phyloP scores from a whole-genome alignment of 163 green algal genomes.

The Chlamydomonas reinhardtii region DNA sequence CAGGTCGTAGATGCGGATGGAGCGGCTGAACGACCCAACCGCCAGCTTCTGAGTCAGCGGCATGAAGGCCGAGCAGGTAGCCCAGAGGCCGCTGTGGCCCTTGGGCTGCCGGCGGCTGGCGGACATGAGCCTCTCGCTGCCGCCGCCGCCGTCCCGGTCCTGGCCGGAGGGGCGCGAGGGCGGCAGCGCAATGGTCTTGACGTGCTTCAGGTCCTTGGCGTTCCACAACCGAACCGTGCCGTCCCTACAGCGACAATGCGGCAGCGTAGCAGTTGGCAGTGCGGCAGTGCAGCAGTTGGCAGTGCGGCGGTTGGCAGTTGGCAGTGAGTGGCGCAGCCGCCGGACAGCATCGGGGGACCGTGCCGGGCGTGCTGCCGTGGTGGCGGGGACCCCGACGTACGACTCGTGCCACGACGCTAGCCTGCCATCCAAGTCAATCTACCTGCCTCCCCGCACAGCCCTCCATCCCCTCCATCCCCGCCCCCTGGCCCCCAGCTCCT shows the following conservation, averaged over 20 bases:
- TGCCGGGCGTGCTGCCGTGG: too few relatives aligned
- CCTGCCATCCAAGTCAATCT: too few relatives aligned
- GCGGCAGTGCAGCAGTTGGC: too few relatives aligned
- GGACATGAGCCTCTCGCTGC: neutral
- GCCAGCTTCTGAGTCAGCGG: slow-evolving; percentile 69
- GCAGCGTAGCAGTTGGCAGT: too few relatives aligned
- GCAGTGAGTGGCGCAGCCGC: too few relatives aligned
- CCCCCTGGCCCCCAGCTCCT: neutral
- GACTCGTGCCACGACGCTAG: too few relatives aligned
- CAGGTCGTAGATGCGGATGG: slow-evolving; percentile 80
- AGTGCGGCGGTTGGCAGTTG: too few relatives aligned
- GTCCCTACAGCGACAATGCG: slow-evolving; percentile 69
- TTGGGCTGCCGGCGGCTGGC: neutral
- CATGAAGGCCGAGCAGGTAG: slow-evolving; percentile 67
- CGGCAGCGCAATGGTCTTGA: slow-evolving; percentile 53
- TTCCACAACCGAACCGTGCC: slow-evolving; percentile 76
- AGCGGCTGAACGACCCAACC: slow-evolving; percentile 67
- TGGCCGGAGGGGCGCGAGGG: neutral
- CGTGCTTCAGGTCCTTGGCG: slow-evolving; percentile 67
- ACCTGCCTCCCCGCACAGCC: too few relatives aligned
- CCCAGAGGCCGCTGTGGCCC: slow-evolving; percentile 63
- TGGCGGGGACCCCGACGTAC: too few relatives aligned
- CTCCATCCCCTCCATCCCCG: too few relatives aligned
- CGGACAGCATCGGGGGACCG: too few relatives aligned
- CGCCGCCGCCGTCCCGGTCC: neutral